Conservation (phyloP, 768 basidiomycete species). For the Termitomyces sp. region DNA sequence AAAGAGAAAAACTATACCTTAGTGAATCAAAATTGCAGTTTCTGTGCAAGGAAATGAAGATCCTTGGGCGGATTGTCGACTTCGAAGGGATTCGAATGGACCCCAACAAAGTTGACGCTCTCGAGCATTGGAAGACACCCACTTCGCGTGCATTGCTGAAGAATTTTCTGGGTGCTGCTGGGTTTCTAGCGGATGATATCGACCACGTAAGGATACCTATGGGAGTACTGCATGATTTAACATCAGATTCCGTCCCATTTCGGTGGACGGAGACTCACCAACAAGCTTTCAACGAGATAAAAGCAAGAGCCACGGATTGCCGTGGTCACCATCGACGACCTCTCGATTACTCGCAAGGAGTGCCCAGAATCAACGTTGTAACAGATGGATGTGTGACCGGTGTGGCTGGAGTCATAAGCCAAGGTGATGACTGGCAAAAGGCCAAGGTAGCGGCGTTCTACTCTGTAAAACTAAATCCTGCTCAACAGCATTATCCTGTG, state of each 20-base stretch:
- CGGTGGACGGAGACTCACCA: neutral
- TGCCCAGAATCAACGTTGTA: neutral
- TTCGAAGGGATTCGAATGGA: neutral
- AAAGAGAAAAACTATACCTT: neutral
- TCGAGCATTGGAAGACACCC: neutral
- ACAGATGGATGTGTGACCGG: neutral
- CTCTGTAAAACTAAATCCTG: neutral
- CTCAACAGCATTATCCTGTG: no score
- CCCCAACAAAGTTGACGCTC: neutral
- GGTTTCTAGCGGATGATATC: neutral
- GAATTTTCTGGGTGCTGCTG: neutral
- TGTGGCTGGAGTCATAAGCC: neutral
- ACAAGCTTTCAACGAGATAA: no score
- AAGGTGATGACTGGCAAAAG: neutral
- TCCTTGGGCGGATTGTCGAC: neutral
- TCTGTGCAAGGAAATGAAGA: neutral
- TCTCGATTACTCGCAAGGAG: neutral
- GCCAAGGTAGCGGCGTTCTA: neutral
- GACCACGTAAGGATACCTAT: neutral
- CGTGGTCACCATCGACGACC: neutral
- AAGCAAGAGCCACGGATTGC: neutral
- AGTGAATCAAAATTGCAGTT: neutral
- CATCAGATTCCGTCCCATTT: neutral
- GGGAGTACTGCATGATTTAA: no score
- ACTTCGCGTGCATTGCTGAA: neutral